A percentile compares a stretch with the other conserved stretches of the same genome.
phyloP scores from a whole-genome alignment of 225 moss, liverwort and hornwort species.

The Climacium dendroides region DNA sequence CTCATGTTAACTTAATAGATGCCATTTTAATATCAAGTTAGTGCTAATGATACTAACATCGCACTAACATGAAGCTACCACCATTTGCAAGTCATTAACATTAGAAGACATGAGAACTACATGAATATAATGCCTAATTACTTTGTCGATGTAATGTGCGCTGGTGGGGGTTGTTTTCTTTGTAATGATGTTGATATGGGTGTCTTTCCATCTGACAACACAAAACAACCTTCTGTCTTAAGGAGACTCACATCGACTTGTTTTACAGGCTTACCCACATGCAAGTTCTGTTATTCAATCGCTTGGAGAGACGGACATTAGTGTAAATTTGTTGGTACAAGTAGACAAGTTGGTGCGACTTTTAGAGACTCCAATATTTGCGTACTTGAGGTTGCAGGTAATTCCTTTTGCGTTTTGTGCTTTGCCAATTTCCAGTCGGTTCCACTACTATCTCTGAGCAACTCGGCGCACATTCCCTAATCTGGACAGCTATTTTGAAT shows the following conservation, averaged over 20 bases:
- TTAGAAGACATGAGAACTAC: not conserved
- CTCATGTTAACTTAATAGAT: not conserved
- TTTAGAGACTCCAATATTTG: constrained; percentile 93
- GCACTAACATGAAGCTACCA: not conserved
- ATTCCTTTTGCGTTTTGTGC: not conserved
- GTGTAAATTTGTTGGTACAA: constrained; percentile 89
- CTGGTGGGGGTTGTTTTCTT: not conserved
- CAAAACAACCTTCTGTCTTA: not conserved
- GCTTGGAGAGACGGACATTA: constrained; percentile 85
- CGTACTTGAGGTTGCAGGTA: constrained; percentile 91
- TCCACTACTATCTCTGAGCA: not conserved
- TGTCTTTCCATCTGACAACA: not conserved
- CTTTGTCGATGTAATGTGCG: not conserved
- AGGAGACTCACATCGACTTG: not conserved
- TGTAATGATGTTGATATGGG: not conserved
- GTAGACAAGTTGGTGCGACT: constrained; percentile 89
- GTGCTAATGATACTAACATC: not conserved
- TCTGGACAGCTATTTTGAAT: not conserved
- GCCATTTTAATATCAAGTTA: not conserved
- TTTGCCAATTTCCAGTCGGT: not conserved
- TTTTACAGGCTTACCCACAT: constrained; percentile 66
- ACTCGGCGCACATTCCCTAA: not conserved
- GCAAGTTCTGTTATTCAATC: constrained; percentile 79
- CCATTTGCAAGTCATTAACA: not conserved
- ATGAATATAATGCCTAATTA: not conserved